Percentiles rank a stretch among this genome's conserved stretches.
phyloP scores from a whole-genome alignment of 129 eudicot genomes.

The Escallonia rubra region DNA sequence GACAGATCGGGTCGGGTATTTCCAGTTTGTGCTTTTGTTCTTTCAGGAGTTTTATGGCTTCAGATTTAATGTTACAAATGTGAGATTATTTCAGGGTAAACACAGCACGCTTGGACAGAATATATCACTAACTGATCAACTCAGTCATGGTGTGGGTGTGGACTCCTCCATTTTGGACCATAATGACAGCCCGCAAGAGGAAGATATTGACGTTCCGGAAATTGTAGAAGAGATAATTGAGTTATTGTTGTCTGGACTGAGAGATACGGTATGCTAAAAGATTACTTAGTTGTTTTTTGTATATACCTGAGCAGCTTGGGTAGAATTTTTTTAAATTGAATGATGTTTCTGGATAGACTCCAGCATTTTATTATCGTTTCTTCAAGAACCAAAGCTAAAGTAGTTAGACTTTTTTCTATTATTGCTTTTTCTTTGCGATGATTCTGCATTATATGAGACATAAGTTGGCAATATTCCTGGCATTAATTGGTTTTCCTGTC shows the following conservation, averaged over 20 bases:
- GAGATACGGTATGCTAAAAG: conserved; percentile 70
- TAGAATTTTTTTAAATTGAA: neutral
- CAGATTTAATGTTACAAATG: too few species aligned
- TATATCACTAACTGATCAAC: conserved; percentile 28
- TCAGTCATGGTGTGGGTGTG: conserved; percentile 16
- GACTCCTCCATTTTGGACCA: conserved; percentile 24
- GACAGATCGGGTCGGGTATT: too few species aligned
- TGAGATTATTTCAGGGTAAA: conserved; percentile 42
- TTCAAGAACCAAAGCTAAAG: too few species aligned
- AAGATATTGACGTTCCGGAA: conserved; percentile 96
- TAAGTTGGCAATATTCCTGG: too few species aligned
- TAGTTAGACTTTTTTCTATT: too few species aligned
- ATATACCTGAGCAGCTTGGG: neutral
- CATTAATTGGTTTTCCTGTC: too few species aligned
- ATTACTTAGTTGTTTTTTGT: conserved; percentile 3
- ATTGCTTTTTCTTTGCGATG: too few species aligned
- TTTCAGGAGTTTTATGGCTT: too few species aligned
- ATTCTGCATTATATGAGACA: too few species aligned
- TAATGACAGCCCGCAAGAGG: conserved; percentile 44
- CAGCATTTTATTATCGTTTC: too few species aligned
- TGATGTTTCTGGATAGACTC: too few species aligned
- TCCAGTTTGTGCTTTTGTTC: too few species aligned
- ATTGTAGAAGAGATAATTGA: conserved; percentile 83
- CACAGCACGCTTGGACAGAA: conserved; percentile 57
- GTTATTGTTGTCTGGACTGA: conserved; percentile 71